Conservation (phyloP, 306 rosid species). For the Casuarina cunninghamiana region DNA sequence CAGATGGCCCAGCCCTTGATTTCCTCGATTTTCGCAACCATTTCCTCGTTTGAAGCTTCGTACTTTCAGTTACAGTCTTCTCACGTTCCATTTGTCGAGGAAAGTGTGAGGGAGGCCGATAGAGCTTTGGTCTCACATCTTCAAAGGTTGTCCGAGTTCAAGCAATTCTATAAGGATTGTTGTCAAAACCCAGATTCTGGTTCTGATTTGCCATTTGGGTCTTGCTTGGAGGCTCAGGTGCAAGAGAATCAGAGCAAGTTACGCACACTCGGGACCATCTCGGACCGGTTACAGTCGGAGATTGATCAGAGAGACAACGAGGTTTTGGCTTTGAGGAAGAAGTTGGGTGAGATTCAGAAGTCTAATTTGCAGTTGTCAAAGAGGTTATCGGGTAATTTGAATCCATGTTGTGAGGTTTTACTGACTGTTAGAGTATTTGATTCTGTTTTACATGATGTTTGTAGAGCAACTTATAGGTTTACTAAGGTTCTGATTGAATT, state of each 20-base stretch:
- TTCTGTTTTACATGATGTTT: slow-evolving; percentile 72
- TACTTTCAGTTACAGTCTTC: slow-evolving; percentile 87
- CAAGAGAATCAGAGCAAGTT: slow-evolving; percentile 95
- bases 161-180: slow-evolving; percentile 49
- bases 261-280: slow-evolving; percentile 76
- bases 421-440: slow-evolving; percentile 73
- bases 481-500: slow-evolving; percentile 74
- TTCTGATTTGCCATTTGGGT: slow-evolving; percentile 52
- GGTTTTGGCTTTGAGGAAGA: slow-evolving; percentile 52
- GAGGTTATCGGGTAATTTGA: slow-evolving; percentile 59
- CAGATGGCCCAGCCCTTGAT: slow-evolving; percentile 51
- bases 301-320: slow-evolving; percentile 82
- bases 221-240: slow-evolving; percentile 82
- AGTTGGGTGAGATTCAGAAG: slow-evolving; percentile 62
- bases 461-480: slow-evolving; percentile 66
- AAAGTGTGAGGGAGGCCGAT: slow-evolving; percentile 64
- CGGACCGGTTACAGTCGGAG: slow-evolving; percentile 74
- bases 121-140: slow-evolving; percentile 82
- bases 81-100: slow-evolving; percentile 81
- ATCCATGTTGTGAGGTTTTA: slow-evolving; percentile 62
- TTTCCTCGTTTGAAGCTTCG: slow-evolving; percentile 89
- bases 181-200: slow-evolving; percentile 30
- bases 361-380: slow-evolving; percentile 54
- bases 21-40: slow-evolving; percentile 74
- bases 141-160: slow-evolving; percentile 73